These are phyloP conservation scores for Phoma sp. DNA, from an alignment of 2,329 filamentous ascomycete species.

Conservation along the genomic window DNA sequence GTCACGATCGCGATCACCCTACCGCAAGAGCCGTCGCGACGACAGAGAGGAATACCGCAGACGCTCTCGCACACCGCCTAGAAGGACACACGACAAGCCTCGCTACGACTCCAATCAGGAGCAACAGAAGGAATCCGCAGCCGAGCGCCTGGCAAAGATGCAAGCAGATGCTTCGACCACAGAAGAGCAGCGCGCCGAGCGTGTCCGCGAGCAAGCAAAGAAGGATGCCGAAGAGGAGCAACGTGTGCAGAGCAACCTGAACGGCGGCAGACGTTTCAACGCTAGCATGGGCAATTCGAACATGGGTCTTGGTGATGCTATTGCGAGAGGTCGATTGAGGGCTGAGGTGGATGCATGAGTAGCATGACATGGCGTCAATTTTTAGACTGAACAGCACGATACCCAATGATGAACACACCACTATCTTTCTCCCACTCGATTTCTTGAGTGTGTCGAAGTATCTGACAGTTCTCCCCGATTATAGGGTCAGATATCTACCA, in stretches of 20 bases:
- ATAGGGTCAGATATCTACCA: too few relatives aligned
- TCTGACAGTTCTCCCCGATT: too few relatives aligned
- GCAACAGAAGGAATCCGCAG: slow-evolving; percentile 31
- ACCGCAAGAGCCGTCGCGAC: slow-evolving; percentile 29
- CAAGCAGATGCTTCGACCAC: slow-evolving; percentile 43
- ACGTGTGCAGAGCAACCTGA: slow-evolving; percentile 23
- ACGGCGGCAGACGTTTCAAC: slow-evolving; percentile 27
- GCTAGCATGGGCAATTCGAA: slow-evolving; percentile 25
- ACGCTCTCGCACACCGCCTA: too few relatives aligned
- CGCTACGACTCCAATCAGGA: too few relatives aligned
- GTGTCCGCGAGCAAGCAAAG: slow-evolving; percentile 39
- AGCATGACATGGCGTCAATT: background rate
- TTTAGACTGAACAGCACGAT: slow-evolving; percentile 4
- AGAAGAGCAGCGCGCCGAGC: slow-evolving; percentile 43
- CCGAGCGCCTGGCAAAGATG: slow-evolving; percentile 45
- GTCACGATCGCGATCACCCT: slow-evolving; percentile 36
- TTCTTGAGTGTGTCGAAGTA: too few relatives aligned
- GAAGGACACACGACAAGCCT: too few relatives aligned
- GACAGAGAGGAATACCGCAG: too few relatives aligned
- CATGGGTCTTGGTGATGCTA: slow-evolving; percentile 29
- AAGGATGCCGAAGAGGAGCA: slow-evolving; percentile 45
- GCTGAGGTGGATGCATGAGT: slow-evolving; percentile 18
- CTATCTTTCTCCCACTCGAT: too few relatives aligned
- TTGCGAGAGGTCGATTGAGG: slow-evolving; percentile 27
- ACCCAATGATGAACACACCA: slow-evolving; percentile 11